A percentile compares a stretch with the other conserved stretches of the same genome.
Evolutionary conservation across 805 yeast genomes (phyloP).

Genomic region (Maudiozyma bulderi): DNA sequence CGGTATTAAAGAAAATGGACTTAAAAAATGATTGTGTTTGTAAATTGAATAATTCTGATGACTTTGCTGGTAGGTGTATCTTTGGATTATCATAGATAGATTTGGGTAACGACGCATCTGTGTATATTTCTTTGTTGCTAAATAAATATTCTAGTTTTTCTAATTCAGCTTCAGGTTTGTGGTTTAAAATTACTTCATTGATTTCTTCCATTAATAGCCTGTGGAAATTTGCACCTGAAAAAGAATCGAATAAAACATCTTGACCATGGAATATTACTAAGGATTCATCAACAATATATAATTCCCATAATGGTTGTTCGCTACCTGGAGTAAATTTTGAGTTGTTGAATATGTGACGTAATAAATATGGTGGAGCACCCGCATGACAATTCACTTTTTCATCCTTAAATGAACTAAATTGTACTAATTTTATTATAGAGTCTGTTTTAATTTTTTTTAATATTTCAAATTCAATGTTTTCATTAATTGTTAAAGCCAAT

Average conservation of each 20-base stretch:
- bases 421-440: conserved; percentile 19
- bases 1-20: conserved; percentile 14
- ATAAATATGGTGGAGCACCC: conserved; percentile 22
- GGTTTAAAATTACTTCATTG: conserved; percentile 2
- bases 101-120: conserved; percentile 9
- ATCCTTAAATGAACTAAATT: conserved; percentile 19
- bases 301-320: conserved; percentile 20
- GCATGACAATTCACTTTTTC: conserved; percentile 20
- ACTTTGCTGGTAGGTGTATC: conserved; percentile 18
- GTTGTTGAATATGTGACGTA: conserved; percentile 22
- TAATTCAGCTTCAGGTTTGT: neutral
- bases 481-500: conserved; percentile 18
- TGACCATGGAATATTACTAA: conserved; percentile 25
- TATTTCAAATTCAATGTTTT: conserved; percentile 16
- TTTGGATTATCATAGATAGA: conserved; percentile 22
- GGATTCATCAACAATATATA: conserved; percentile 21
- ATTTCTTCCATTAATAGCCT: conserved; percentile 15
- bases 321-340: conserved; percentile 15
- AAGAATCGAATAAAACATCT: conserved; percentile 24
- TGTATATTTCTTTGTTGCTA: neutral
- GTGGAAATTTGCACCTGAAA: conserved; percentile 25
- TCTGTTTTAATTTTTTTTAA: conserved; percentile 11
- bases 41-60: conserved; percentile 16
- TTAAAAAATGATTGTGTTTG: conserved; percentile 24
- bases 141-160: conserved; percentile 4